Evolutionary conservation across 345 rosid species (phyloP).

Genomic region (Dipteronia dyeriana): DNA sequence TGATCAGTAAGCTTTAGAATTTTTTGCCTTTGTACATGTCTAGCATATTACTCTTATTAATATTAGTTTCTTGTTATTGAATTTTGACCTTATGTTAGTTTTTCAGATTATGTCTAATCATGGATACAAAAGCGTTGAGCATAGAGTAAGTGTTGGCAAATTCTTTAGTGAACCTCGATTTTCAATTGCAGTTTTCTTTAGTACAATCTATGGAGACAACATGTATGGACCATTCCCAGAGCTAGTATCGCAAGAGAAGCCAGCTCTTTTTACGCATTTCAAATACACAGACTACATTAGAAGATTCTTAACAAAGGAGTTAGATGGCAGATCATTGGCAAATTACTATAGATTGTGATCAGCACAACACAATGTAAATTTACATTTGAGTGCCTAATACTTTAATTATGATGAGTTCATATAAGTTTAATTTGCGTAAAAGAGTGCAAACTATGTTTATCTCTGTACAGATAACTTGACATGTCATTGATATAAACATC

Average conservation of each 20-base stretch:
- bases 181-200: slow-evolving; percentile 45
- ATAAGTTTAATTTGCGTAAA: no score
- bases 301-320: slow-evolving; percentile 43
- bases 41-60: no score
- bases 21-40: no score
- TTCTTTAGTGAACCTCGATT: slow-evolving; percentile 33
- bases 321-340: slow-evolving; percentile 43
- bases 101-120: slow-evolving; percentile 50
- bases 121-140: slow-evolving; percentile 48
- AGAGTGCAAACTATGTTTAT: no score
- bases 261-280: slow-evolving; percentile 38
- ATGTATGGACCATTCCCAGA: slow-evolving; percentile 44
- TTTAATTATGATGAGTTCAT: no score
- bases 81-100: neutral
- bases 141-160: slow-evolving; percentile 55
- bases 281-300: slow-evolving; percentile 23
- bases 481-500: no score
- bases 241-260: slow-evolving; percentile 40
- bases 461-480: no score
- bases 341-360: slow-evolving; percentile 28
- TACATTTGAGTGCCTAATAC: no score
- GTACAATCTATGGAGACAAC: slow-evolving; percentile 29
- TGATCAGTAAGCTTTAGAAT: no score
- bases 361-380: no score
- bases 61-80: no score